Percentiles rank a stretch among this genome's conserved stretches.
phyloP scores from a whole-genome alignment of 1,284 basidiomycete species.

The Pholiota adiposa region DNA sequence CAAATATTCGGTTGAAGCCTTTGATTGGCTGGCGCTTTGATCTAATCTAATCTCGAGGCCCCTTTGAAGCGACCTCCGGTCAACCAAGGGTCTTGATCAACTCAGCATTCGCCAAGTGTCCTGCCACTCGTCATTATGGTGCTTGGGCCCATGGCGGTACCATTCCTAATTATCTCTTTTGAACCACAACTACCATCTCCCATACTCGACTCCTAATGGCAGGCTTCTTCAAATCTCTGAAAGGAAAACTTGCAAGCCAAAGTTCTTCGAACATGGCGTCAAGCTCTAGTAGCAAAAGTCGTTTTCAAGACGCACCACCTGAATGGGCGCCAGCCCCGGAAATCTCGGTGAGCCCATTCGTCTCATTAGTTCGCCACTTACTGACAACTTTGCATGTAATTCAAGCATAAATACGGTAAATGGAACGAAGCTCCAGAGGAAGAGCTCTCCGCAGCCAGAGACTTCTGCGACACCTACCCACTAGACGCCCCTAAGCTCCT shows the following conservation, averaged over 20 bases:
- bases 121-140: neutral
- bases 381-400: neutral
- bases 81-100: too few species aligned
- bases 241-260: slow-evolving; percentile 19
- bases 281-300: neutral
- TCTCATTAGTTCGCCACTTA: neutral
- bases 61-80: too few species aligned
- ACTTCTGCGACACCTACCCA: slow-evolving; percentile 50
- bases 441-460: slow-evolving; percentile 52
- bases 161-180: too few species aligned
- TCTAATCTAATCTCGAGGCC: slow-evolving; percentile 17
- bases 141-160: neutral
- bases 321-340: slow-evolving; percentile 56
- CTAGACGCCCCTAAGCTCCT: slow-evolving; percentile 46
- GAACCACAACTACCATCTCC: neutral
- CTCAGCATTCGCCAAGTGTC: neutral
- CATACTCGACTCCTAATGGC: neutral
- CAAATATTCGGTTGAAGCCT: neutral
- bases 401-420: slow-evolving; percentile 49
- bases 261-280: neutral
- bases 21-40: slow-evolving; percentile 2
- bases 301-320: slow-evolving; percentile 44
- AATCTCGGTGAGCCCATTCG: slow-evolving; percentile 32
- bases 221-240: slow-evolving; percentile 28
- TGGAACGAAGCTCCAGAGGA: slow-evolving; percentile 56